These are phyloP conservation scores for Mucor mucedo DNA, from an alignment of 371 early-diverging fungal species.

Conservation along the genomic window DNA sequence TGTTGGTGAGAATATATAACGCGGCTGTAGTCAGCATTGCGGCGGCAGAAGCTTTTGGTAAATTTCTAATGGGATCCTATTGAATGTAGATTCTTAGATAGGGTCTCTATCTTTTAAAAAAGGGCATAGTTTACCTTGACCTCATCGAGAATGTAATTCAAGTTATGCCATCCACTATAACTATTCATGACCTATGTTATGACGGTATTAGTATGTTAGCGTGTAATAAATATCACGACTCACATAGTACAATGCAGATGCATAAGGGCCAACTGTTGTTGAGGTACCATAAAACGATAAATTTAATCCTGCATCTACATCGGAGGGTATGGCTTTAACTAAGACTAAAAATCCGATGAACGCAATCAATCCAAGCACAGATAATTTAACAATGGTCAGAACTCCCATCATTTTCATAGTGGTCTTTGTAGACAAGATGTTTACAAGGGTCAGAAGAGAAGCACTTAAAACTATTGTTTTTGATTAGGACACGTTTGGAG, in stretches of 20 bases:
- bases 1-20: conserved; percentile 43
- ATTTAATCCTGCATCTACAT: conserved; percentile 31
- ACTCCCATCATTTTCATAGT: conserved; percentile 37
- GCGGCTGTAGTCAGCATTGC: conserved; percentile 35
- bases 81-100: too few species aligned
- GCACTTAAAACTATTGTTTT: conserved; percentile 34
- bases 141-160: conserved; percentile 47
- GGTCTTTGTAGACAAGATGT: conserved; percentile 38
- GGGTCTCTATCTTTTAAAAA: too few species aligned
- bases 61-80: conserved; percentile 45
- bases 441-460: conserved; percentile 30
- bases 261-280: conserved; percentile 41
- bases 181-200: conserved; percentile 39
- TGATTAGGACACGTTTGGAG: background rate
- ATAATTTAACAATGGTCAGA: conserved; percentile 37
- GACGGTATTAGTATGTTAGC: background rate
- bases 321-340: conserved; percentile 31
- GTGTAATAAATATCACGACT: background rate
- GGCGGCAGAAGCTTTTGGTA: conserved; percentile 43
- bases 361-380: conserved; percentile 32
- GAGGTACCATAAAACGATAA: conserved; percentile 47
- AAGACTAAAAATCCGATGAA: conserved; percentile 35
- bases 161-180: conserved; percentile 50
- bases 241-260: conserved; percentile 50
- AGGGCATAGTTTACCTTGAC: conserved; percentile 32